Conservation (phyloP, 139 green algal species). For the Chlorella sp. region DNA sequence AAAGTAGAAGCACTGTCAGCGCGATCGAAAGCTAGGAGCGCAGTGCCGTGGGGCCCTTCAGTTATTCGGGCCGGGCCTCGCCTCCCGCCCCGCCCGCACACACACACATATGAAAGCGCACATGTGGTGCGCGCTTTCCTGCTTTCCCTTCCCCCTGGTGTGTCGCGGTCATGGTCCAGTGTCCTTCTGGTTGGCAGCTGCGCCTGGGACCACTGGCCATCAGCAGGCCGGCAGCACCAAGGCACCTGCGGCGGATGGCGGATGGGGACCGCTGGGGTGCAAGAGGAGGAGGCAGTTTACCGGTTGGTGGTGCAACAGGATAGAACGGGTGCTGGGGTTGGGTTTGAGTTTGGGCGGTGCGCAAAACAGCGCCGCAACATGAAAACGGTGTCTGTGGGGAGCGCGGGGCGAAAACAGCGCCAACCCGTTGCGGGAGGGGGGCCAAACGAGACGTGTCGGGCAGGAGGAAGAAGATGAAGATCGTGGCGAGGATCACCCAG, state of each 20-base stretch:
- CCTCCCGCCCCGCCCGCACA: no score
- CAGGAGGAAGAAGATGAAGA: neutral
- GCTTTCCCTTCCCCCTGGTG: neutral
- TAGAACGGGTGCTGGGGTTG: no score
- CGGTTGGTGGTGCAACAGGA: no score
- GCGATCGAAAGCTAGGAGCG: neutral
- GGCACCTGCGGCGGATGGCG: neutral
- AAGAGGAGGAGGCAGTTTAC: no score
- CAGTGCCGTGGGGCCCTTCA: no score
- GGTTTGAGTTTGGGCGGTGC: conserved; percentile 18
- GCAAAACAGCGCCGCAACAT: neutral
- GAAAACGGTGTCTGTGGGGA: no score
- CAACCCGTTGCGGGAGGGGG: neutral
- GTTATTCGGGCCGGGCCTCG: no score
- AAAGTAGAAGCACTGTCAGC: neutral
- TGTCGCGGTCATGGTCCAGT: neutral
- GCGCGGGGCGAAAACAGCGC: neutral
- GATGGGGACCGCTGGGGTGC: neutral
- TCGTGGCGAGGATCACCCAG: neutral
- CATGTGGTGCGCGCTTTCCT: no score
- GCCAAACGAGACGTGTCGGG: neutral
- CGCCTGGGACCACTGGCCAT: no score
- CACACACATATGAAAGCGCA: no score
- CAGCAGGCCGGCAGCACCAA: neutral
- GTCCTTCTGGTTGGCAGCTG: neutral